phyloP scores from a whole-genome alignment of 306 rosid species.

The Astragalus glycyphyllos region DNA sequence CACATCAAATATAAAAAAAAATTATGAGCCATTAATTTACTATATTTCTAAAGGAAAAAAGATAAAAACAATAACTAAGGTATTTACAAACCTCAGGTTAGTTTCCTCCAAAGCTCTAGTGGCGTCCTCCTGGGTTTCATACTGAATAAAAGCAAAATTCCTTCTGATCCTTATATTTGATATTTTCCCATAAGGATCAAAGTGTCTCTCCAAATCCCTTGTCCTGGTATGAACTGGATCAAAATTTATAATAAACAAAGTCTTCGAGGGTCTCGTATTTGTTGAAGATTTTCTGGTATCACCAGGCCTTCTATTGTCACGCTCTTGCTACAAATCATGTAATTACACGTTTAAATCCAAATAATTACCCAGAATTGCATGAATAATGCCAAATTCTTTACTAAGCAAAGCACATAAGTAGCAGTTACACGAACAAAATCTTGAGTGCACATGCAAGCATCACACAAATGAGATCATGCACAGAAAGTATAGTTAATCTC shows the following conservation, averaged over 20 bases:
- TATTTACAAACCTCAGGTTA: constrained; percentile 65
- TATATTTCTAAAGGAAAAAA: constrained; percentile 16
- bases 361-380: constrained; percentile 16
- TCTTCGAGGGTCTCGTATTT: constrained; percentile 67
- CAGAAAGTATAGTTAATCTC: constrained; percentile 19
- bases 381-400: constrained; percentile 18
- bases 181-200: constrained; percentile 76
- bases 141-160: constrained; percentile 84
- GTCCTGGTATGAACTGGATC: constrained; percentile 83
- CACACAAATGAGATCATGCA: constrained; percentile 11
- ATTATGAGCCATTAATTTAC: constrained; percentile 9
- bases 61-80: constrained; percentile 19
- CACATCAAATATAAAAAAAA: constrained; percentile 40
- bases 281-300: constrained; percentile 70
- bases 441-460: constrained; percentile 9
- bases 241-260: constrained; percentile 82
- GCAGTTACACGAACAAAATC: constrained; percentile 31
- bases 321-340: constrained; percentile 71
- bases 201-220: constrained; percentile 87
- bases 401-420: constrained; percentile 23
- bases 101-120: constrained; percentile 78
- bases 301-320: constrained; percentile 67
- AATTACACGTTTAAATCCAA: constrained; percentile 26
- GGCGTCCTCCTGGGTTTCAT: constrained; percentile 82
- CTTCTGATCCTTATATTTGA: constrained; percentile 78